Evolutionary conservation across 768 basidiomycete species (phyloP), one percentile per base, ranked within the genome.

Genomic region (Amyloporia xantha): DNA sequence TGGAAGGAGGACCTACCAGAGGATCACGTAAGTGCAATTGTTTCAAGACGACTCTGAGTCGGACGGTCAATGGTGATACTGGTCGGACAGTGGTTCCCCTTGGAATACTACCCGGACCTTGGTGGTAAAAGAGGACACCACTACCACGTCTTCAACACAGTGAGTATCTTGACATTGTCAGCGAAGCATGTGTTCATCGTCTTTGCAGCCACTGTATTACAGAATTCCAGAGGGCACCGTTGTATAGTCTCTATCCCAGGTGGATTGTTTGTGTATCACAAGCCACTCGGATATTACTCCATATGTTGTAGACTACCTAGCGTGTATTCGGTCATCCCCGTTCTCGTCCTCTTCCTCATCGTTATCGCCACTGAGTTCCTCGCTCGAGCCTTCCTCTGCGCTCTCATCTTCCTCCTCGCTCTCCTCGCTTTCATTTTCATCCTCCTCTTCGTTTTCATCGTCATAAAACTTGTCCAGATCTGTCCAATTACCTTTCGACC

Each of bases 401-500:
- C 62, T 63, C 1, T 62, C 62, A 1, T 57, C 64, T 3, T 57
- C 67, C 28, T 76, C 80, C 17, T 52, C 61, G 4, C 56, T 59
- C 1, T 64, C 61, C 1, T 56, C 55, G 10, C 53, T 50, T 41
- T 60, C 62, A 3, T 66, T 67, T 19, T 68, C 66, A 7, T 53
- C 65, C 46, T 68, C 68, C 1, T 63, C 63, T 25, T 66, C 66
- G 26, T 49, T 59, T 19, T 63, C 67, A 28, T 69, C 72, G 3
- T 68, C 85, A 61, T 91, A 91, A 61, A 91, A 92, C 53, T 78
- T 73, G 58, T 91, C 86, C 55, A 91, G 65, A 65, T 91, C 77
- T 42, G 59, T 70, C 62, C 71, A 80, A 54, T 68, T 70, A 33
- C 71, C 71, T 37, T 71, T 76, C 49, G 72, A 72, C 44, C 69